Conservation (phyloP, 2,329 filamentous ascomycete genomes). For the Aspergillus sojae region DNA sequence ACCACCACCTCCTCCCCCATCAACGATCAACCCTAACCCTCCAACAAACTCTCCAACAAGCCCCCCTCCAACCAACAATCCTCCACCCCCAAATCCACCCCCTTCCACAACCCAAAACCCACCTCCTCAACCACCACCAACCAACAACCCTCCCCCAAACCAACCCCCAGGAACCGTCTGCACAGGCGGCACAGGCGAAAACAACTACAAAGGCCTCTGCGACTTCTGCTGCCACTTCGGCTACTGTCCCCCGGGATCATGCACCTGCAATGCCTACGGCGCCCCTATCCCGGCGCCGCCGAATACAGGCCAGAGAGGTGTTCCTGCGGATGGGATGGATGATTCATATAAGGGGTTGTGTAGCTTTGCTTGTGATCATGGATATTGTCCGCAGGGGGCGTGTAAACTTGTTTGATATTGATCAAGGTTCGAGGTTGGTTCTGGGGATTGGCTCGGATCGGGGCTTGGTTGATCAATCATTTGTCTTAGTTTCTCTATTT, state of each 20-base stretch:
- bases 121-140: neutral
- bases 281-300: slow-evolving; percentile 26
- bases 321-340: slow-evolving; percentile 23
- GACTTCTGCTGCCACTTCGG: slow-evolving; percentile 34
- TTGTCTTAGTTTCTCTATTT: neutral
- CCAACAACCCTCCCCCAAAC: neutral
- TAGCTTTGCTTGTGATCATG: slow-evolving; percentile 51
- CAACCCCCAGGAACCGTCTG: slow-evolving; percentile 24
- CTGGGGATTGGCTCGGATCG: neutral
- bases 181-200: slow-evolving; percentile 30
- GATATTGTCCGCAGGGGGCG: slow-evolving; percentile 46
- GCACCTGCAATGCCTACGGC: slow-evolving; percentile 32
- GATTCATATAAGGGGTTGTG: slow-evolving; percentile 50
- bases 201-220: slow-evolving; percentile 35
- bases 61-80: neutral
- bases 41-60: neutral
- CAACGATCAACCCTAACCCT: neutral
- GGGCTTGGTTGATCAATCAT: too few relatives aligned
- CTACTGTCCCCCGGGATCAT: slow-evolving; percentile 35
- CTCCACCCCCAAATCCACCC: neutral
- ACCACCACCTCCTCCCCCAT: neutral
- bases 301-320: slow-evolving; percentile 22
- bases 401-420: slow-evolving; percentile 13
- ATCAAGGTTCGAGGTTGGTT: neutral
- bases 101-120: neutral